phyloP scores from a whole-genome alignment of 345 rosid genomes.

The Euphorbia tirucalli region DNA sequence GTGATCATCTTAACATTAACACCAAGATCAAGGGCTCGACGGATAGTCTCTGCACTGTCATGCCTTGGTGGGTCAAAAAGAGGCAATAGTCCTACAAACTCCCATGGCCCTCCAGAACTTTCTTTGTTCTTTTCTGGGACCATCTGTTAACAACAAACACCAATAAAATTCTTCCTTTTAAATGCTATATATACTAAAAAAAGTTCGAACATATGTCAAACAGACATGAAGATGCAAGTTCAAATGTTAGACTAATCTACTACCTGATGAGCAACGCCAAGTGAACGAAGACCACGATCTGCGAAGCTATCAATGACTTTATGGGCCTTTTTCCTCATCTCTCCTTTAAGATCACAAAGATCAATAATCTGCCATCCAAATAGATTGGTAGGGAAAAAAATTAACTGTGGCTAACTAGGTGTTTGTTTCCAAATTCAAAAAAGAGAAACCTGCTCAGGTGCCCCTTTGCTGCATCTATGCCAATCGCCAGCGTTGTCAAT shows the following conservation, averaged over 20 bases:
- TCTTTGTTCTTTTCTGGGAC: conserved; percentile 75
- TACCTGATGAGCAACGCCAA: conserved; percentile 76
- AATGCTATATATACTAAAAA: no score
- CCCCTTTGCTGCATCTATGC: conserved; percentile 88
- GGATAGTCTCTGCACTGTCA: conserved; percentile 95
- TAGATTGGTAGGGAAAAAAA: not conserved
- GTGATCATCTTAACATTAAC: conserved; percentile 98
- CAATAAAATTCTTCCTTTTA: not conserved
- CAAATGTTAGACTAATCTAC: conserved; percentile 21
- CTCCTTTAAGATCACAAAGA: conserved; percentile 67
- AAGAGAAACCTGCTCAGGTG: conserved; percentile 75
- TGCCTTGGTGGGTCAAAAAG: conserved; percentile 98
- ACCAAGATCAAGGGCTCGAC: conserved; percentile 82
- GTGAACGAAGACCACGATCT: conserved; percentile 80
- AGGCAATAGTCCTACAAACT: conserved; percentile 86
- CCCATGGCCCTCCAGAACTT: conserved; percentile 75
- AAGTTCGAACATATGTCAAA: not conserved
- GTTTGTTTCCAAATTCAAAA: not conserved
- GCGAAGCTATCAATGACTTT: conserved; percentile 65
- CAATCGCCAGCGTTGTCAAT: conserved; percentile 62
- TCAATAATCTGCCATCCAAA: conserved; percentile 55
- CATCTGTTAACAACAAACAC: conserved; percentile 29
- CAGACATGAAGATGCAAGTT: not conserved
- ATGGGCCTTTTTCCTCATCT: conserved; percentile 45
- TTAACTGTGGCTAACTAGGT: not conserved